These are phyloP conservation scores for Dalbergia oliveri DNA, from an alignment of 306 rosid species.

Conservation along the genomic window DNA sequence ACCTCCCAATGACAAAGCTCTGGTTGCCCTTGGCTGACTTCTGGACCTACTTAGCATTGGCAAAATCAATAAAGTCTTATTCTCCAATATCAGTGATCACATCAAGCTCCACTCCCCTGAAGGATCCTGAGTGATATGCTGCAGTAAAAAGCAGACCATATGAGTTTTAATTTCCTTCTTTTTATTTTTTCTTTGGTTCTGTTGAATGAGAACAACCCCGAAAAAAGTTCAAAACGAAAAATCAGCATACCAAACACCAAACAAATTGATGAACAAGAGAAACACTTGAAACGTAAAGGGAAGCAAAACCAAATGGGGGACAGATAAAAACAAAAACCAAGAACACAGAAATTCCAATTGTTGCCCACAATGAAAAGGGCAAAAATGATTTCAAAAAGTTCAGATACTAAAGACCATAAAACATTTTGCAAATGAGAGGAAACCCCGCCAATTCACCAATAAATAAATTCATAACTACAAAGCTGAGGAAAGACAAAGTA, in stretches of 20 bases:
- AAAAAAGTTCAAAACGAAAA: constrained; percentile 30
- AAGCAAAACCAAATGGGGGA: constrained; percentile 7
- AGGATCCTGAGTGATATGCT: constrained; percentile 52
- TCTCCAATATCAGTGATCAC: constrained; percentile 53
- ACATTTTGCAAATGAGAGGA: constrained; percentile 29
- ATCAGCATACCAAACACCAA: constrained; percentile 39
- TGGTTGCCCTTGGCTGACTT: constrained; percentile 69
- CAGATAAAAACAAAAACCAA: constrained; percentile 9
- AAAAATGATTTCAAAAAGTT: constrained; percentile 44
- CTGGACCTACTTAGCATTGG: constrained; percentile 83
- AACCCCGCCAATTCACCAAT: constrained; percentile 38
- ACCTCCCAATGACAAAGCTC: constrained; percentile 92
- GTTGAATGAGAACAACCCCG: not conserved
- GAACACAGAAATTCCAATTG: not conserved
- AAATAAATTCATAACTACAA: constrained; percentile 39
- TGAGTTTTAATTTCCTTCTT: constrained; percentile 28
- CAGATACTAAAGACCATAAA: constrained; percentile 24
- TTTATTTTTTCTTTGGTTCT: not conserved
- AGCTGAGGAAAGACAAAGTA: constrained; percentile 23
- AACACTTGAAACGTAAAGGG: constrained; percentile 8
- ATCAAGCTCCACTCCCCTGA: constrained; percentile 46
- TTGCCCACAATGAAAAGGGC: constrained; percentile 34
- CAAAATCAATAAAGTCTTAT: constrained; percentile 43
- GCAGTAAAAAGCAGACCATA: constrained; percentile 50
- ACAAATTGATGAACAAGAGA: not conserved